Conservation (phyloP, 768 basidiomycete genomes). For the Mycena latifolia region DNA sequence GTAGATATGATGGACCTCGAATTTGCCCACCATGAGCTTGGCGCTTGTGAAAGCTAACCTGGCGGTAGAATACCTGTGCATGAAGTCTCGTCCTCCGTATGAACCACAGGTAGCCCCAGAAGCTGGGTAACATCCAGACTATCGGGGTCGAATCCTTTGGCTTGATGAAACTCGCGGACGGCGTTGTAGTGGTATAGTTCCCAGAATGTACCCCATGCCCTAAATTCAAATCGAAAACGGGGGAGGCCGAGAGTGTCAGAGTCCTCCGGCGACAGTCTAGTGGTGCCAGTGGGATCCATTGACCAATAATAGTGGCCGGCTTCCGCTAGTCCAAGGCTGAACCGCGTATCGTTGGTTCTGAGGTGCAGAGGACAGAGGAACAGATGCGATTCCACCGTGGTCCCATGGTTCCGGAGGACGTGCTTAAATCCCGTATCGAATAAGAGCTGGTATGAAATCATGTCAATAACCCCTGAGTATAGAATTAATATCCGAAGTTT, state of each 20-base stretch:
- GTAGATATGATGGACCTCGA: too few species aligned
- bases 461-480: conserved; percentile 5
- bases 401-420: not conserved
- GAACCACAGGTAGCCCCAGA: conserved; percentile 1
- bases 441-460: not conserved
- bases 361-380: not conserved
- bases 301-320: not conserved
- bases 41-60: too few species aligned
- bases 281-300: not conserved
- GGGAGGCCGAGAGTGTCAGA: not conserved
- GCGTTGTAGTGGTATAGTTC: conserved; percentile 16
- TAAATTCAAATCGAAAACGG: not conserved
- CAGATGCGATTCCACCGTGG: not conserved
- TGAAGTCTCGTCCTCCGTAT: too few species aligned
- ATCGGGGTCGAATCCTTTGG: conserved; percentile 4
- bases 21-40: too few species aligned
- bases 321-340: not conserved
- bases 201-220: not conserved
- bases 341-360: not conserved
- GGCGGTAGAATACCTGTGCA: too few species aligned
- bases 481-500: too few species aligned
- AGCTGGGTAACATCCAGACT: not conserved
- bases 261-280: not conserved
- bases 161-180: too few species aligned
- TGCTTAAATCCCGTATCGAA: not conserved